Conservation (phyloP, 345 rosid genomes). For the Citrus glauca region DNA sequence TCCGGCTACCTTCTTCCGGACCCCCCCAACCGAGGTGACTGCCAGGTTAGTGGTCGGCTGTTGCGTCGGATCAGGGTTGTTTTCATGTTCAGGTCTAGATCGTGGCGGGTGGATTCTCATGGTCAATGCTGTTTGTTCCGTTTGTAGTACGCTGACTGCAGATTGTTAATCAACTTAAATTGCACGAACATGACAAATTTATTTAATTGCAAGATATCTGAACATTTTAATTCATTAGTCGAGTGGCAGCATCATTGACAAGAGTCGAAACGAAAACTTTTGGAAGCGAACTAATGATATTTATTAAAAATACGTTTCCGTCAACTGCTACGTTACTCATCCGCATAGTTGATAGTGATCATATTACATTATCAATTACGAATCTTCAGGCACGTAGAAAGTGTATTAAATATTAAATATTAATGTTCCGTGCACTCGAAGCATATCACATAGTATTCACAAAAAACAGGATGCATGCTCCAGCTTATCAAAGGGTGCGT, state of each 20-base stretch:
- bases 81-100: slow-evolving; percentile 21
- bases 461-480: no score
- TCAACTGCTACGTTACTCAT: neutral
- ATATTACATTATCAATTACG: no score
- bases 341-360: no score
- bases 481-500: neutral
- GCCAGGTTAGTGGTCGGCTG: slow-evolving; percentile 2
- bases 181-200: no score
- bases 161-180: no score
- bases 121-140: neutral
- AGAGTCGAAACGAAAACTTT: neutral
- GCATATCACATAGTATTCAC: no score
- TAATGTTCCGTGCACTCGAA: no score
- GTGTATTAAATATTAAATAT: no score
- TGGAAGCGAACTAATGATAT: neutral
- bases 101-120: slow-evolving; percentile 29
- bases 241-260: neutral
- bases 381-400: no score
- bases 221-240: no score
- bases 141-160: neutral
- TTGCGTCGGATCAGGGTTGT: slow-evolving; percentile 29
- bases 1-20: slow-evolving; percentile 61
- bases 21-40: slow-evolving; percentile 22
- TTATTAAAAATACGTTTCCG: no score
- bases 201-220: neutral